These are phyloP conservation scores for Penicillium concentricum DNA, from an alignment of 2,329 filamentous ascomycete species.

Conservation along the genomic window DNA sequence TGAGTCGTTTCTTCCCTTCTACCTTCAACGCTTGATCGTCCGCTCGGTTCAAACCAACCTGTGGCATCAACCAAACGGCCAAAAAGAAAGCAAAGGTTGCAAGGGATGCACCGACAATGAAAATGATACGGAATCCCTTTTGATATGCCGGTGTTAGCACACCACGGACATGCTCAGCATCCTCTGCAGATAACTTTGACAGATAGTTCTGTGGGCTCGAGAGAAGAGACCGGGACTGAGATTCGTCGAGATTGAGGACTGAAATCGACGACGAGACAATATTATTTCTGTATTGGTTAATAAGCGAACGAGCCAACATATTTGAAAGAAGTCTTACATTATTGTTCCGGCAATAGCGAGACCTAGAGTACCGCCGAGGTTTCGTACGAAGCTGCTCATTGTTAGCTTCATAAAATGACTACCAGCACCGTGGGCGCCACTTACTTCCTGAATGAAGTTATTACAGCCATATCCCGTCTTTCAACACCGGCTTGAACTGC, in stretches of 20 bases:
- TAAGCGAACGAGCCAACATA: background rate
- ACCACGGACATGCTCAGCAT: conserved; percentile 27
- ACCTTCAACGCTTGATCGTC: conserved; percentile 34
- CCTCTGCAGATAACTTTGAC: conserved; percentile 22
- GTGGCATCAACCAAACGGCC: conserved; percentile 39
- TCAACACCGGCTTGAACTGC: conserved; percentile 43
- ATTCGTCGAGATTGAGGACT: conserved; percentile 22
- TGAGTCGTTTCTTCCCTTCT: conserved; percentile 25
- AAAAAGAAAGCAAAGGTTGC: conserved; percentile 37
- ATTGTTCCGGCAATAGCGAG: conserved; percentile 43
- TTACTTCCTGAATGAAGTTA: conserved; percentile 40
- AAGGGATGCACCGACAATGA: conserved; percentile 39
- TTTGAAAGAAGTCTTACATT: conserved; percentile 29
- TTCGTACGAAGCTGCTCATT: conserved; percentile 39
- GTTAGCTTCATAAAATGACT: background rate
- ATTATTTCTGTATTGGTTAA: conserved; percentile 28
- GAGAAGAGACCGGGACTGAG: conserved; percentile 27
- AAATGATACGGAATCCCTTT: conserved; percentile 42
- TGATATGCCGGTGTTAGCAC: conserved; percentile 38
- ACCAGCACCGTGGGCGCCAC: background rate
- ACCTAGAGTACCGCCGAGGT: conserved; percentile 43
- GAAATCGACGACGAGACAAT: conserved; percentile 27
- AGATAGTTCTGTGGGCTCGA: conserved; percentile 33
- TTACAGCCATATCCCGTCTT: conserved; percentile 42
- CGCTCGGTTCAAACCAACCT: conserved; percentile 28